Base-by-base conservation (phyloP, 2,329 filamentous ascomycete genomes). In the Aschersonia sp. region DNA sequence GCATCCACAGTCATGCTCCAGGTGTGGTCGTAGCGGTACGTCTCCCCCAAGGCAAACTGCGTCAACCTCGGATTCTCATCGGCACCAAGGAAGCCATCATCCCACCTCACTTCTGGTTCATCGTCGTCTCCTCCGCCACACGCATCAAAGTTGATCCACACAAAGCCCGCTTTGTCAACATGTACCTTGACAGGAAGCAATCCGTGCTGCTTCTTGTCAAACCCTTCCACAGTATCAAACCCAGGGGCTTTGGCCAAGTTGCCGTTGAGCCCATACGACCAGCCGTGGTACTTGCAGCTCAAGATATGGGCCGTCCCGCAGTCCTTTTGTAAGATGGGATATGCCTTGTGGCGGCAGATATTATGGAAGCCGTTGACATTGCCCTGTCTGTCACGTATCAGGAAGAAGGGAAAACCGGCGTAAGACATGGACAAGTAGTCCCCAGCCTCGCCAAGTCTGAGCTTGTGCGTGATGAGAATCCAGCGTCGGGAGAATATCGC, bases 111-210 rank as follows among this genome's bases (percentile, higher is more conserved):
- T 12, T 38, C 32, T 7, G 32, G 32, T 9, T 43, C 28, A 20
- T 30, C 43, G 41, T 43, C 28, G 28, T 30, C 43, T 9, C 6
- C 43, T 9, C 6, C 9, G 9, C 30, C 43, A 3, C 20, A 20
- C 20, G 43, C 46, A 4, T 75, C 69, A n/a, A 75, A 53, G 53
- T 75, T 75, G 46, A 73, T 63, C 68, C 70, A 75, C 35, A 75
- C 57, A 52, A 75, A 74, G 9, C 70, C 69, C 28, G 64, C 62
- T 28, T 50, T 50, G 52, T 73, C 71, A 35, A 72, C 55, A 40
- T 68, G 66, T 4, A 71, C 61, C 47, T 74, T 69, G 35, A 74
- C 62, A 0, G 61, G 63, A 48, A 74, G 67, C 0, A 77, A 59
- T 12, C 67, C 63, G 51, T 77, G 56, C 51, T 64, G 57, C 12